Evolutionary conservation across 176 grass and related monocot species (phyloP).

Genomic region (Luzula sylvatica): DNA sequence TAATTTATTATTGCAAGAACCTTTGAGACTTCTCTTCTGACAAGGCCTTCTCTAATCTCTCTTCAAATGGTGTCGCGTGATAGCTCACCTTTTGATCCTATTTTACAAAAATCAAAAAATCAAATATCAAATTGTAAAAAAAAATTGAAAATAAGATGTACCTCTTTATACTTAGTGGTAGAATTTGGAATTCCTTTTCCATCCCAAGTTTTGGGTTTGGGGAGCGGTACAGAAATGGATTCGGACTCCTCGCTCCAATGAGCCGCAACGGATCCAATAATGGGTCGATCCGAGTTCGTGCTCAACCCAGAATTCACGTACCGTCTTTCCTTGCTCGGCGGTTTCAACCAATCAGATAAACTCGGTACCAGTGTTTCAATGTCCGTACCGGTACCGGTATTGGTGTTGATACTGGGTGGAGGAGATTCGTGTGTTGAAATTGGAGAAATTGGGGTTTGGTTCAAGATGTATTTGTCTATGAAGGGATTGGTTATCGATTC

Average conservation of each 20-base stretch:
- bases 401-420: background rate
- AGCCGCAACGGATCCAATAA: slow-evolving; percentile 84
- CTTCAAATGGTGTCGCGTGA: slow-evolving; percentile 76
- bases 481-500: slow-evolving; percentile 15
- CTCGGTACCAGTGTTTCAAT: slow-evolving; percentile 41
- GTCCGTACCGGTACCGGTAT: slow-evolving; percentile 1
- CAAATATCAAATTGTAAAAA: no score
- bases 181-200: slow-evolving; percentile 98
- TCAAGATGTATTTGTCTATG: slow-evolving; percentile 15
- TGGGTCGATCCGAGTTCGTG: slow-evolving; percentile 46
- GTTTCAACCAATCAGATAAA: slow-evolving; percentile 70
- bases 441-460: slow-evolving; percentile 11
- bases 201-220: slow-evolving; percentile 49
- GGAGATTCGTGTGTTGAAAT: background rate
- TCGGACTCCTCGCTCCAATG: slow-evolving; percentile 65
- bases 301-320: slow-evolving; percentile 26
- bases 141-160: no score
- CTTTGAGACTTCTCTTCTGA: slow-evolving; percentile 80
- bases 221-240: slow-evolving; percentile 13
- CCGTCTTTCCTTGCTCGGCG: slow-evolving; percentile 29
- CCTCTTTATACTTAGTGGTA: slow-evolving; percentile 96
- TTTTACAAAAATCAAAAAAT: slow-evolving; percentile 12
- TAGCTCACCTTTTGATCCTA: slow-evolving; percentile 92
- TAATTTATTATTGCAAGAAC: slow-evolving; percentile 18
- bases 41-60: slow-evolving; percentile 94